phyloP scores from a whole-genome alignment of 768 basidiomycete genomes.

The Suillus subalutaceus region DNA sequence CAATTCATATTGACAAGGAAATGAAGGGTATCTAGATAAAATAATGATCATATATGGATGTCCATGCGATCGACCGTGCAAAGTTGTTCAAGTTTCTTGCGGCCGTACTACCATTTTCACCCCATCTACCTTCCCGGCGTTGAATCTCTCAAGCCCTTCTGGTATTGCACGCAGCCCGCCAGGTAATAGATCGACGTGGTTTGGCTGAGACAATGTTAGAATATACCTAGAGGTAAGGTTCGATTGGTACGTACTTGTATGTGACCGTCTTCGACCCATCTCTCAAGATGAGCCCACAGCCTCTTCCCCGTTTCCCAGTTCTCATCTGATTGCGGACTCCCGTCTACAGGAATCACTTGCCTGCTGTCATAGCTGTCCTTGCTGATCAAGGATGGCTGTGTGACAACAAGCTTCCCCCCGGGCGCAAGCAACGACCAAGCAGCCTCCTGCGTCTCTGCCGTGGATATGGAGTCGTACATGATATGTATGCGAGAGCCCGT shows the following conservation, averaged over 20 bases:
- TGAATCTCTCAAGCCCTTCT: constrained; percentile 44
- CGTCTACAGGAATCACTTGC: constrained; percentile 34
- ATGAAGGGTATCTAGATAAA: constrained; percentile 6
- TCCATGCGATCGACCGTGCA: not conserved
- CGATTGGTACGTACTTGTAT: constrained; percentile 29
- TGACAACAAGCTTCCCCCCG: constrained; percentile 40
- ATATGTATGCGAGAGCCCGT: constrained; percentile 36
- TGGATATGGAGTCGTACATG: constrained; percentile 43
- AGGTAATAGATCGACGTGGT: constrained; percentile 42
- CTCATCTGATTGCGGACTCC: constrained; percentile 35
- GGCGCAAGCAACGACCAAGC: constrained; percentile 40
- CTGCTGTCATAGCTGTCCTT: constrained; percentile 29
- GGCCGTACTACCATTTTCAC: constrained; percentile 48
- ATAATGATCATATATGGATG: constrained; percentile 9
- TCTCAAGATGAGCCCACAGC: constrained; percentile 29
- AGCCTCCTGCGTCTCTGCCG: constrained; percentile 40
- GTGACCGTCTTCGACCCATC: constrained; percentile 35
- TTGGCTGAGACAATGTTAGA: constrained; percentile 37
- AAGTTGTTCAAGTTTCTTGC: constrained; percentile 40
- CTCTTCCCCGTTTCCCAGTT: constrained; percentile 37
- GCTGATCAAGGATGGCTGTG: constrained; percentile 35
- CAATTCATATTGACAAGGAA: constrained; percentile 6
- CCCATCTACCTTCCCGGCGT: constrained; percentile 44
- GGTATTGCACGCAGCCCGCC: constrained; percentile 46
- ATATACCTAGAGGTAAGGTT: not conserved